Evolutionary conservation across 106 monocot species (phyloP).

Genomic region (Xerophyta viscosa): DNA sequence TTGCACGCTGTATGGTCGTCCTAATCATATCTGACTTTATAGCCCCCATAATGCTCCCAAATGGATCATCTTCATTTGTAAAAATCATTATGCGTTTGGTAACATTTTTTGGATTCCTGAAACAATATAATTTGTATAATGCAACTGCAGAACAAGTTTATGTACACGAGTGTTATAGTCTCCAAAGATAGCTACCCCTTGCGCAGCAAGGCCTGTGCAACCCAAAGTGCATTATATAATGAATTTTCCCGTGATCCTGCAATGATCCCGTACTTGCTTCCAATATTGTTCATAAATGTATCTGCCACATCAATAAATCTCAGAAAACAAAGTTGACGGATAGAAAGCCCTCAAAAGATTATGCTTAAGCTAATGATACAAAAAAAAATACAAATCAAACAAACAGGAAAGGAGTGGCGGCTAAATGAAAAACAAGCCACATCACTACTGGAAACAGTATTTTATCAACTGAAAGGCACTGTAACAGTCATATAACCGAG

Average conservation of each 20-base stretch:
- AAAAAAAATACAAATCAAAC: too few relatives aligned
- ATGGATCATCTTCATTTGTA: constrained; percentile 96
- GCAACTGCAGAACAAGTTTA: too few relatives aligned
- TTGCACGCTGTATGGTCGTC: constrained; percentile 81
- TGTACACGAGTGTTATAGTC: not conserved
- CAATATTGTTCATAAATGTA: constrained; percentile 50
- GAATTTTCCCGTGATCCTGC: constrained; percentile 74
- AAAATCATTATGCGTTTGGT: constrained; percentile 75
- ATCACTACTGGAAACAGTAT: too few relatives aligned
- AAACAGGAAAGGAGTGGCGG: too few relatives aligned
- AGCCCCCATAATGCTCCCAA: constrained; percentile 54
- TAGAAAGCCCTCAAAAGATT: too few relatives aligned
- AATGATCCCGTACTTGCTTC: constrained; percentile 66
- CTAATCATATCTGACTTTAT: constrained; percentile 83
- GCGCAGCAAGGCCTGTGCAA: constrained; percentile 76
- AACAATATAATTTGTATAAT: constrained; percentile 1
- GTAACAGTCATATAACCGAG: too few relatives aligned
- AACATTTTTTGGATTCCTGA: constrained; percentile 55
- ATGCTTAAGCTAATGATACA: too few relatives aligned
- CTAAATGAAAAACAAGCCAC: too few relatives aligned
- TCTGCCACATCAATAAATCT: constrained; percentile 27
- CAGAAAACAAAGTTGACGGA: too few relatives aligned
- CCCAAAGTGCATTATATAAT: constrained; percentile 91
- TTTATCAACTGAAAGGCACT: too few relatives aligned
- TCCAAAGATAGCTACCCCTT: constrained; percentile 44